phyloP scores from a whole-genome alignment of 1,139 yeast genomes.

The Hansenula lynferdii region DNA sequence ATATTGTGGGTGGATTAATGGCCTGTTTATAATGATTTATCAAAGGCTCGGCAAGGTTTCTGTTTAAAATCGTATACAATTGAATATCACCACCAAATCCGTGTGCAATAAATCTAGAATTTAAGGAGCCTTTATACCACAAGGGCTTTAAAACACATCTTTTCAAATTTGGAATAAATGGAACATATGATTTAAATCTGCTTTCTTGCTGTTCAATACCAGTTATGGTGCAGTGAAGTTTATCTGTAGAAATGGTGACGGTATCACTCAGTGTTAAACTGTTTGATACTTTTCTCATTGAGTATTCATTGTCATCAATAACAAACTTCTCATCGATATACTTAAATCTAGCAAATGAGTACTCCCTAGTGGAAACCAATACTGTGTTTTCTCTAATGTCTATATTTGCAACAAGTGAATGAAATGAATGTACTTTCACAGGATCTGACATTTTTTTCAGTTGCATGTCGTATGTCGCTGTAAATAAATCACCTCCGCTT shows the following conservation, averaged over 20 bases:
- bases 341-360: slow-evolving; percentile 31
- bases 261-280: slow-evolving; percentile 28
- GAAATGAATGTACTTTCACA: slow-evolving; percentile 24
- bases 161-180: slow-evolving; percentile 41
- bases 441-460: slow-evolving; percentile 33
- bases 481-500: slow-evolving; percentile 24
- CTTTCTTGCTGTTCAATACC: slow-evolving; percentile 14
- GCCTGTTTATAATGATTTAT: slow-evolving; percentile 11
- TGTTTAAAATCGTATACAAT: slow-evolving; percentile 20
- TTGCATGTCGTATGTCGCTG: slow-evolving; percentile 35
- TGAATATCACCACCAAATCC: slow-evolving; percentile 49
- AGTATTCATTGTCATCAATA: slow-evolving; percentile 31
- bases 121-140: slow-evolving; percentile 28
- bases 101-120: slow-evolving; percentile 30
- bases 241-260: slow-evolving; percentile 35
- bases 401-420: slow-evolving; percentile 36
- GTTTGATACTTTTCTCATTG: slow-evolving; percentile 36
- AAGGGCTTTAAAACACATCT: slow-evolving; percentile 27
- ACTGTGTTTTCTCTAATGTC: slow-evolving; percentile 25
- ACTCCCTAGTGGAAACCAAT: slow-evolving; percentile 37
- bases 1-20: slow-evolving; percentile 5
- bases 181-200: slow-evolving; percentile 23
- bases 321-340: slow-evolving; percentile 12
- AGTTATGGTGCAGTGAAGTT: slow-evolving; percentile 35
- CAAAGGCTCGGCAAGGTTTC: slow-evolving; percentile 7